phyloP scores from a whole-genome alignment of 331 rosid species.

The Acacia pycnantha region DNA sequence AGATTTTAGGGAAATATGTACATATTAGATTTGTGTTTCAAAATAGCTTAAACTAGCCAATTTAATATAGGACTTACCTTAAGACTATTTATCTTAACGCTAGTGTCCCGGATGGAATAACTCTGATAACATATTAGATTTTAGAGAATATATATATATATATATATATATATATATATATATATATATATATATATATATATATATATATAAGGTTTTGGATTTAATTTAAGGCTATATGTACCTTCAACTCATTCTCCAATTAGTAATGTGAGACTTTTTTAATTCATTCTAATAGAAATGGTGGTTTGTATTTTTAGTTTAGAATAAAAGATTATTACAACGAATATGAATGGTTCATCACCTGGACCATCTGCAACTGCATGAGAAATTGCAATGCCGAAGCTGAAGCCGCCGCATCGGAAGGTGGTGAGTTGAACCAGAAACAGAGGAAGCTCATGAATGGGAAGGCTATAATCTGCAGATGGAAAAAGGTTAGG shows the following conservation, averaged over 20 bases:
- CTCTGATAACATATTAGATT: too few species aligned
- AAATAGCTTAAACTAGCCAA: too few species aligned
- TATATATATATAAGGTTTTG: too few species aligned
- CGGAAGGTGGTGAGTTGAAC: slow-evolving; percentile 54
- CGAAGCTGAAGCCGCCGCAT: slow-evolving; percentile 53
- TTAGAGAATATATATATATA: neutral
- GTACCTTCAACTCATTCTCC: too few species aligned
- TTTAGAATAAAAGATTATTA: neutral
- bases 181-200: too few species aligned
- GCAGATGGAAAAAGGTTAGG: slow-evolving; percentile 32
- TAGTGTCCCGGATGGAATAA: too few species aligned
- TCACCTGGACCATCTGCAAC: slow-evolving; percentile 56
- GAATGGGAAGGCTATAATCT: slow-evolving; percentile 48
- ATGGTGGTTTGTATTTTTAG: neutral
- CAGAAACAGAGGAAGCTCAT: slow-evolving; percentile 46
- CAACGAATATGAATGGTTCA: neutral
- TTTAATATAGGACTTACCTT: too few species aligned
- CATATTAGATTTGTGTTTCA: too few species aligned
- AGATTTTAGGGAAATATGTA: neutral
- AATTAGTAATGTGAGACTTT: too few species aligned
- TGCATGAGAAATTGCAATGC: slow-evolving; percentile 44
- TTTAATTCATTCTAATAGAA: neutral
- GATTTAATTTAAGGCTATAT: too few species aligned
- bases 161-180: too few species aligned
- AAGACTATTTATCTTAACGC: too few species aligned